phyloP scores from a whole-genome alignment of 768 basidiomycete genomes.

The Termitomyces bulborhizus region DNA sequence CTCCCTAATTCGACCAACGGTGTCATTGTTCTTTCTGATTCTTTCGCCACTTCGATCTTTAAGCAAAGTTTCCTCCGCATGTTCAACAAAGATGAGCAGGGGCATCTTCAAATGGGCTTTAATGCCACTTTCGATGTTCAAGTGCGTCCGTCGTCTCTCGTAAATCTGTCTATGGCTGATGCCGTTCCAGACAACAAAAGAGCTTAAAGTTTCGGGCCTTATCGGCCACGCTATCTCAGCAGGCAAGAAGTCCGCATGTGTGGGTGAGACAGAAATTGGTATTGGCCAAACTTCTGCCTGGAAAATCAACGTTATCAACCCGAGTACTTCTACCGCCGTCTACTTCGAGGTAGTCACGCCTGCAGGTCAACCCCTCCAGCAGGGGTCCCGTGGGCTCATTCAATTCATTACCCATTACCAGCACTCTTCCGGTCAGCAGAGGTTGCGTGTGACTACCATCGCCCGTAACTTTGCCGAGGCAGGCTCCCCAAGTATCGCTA shows the following conservation, averaged over 20 bases:
- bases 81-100: slow-evolving; percentile 90
- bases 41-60: slow-evolving; percentile 97
- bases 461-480: slow-evolving; percentile 97
- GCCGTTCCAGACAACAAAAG: slow-evolving; percentile 81
- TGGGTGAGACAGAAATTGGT: slow-evolving; percentile 98
- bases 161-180: neutral
- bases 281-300: slow-evolving; percentile 98
- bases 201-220: slow-evolving; percentile 95
- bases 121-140: slow-evolving; percentile 98
- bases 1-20: slow-evolving; percentile 95
- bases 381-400: slow-evolving; percentile 87
- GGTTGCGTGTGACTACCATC: slow-evolving; percentile 95
- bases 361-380: slow-evolving; percentile 87
- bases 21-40: slow-evolving; percentile 92
- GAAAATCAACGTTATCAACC: slow-evolving; percentile 91
- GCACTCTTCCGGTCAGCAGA: slow-evolving; percentile 91
- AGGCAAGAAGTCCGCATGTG: slow-evolving; percentile 93
- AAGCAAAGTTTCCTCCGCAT: slow-evolving; percentile 95
- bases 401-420: slow-evolving; percentile 99
- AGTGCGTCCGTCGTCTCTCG: slow-evolving; percentile 33
- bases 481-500: slow-evolving; percentile 88
- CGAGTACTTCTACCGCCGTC: slow-evolving; percentile 81
- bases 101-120: slow-evolving; percentile 94
- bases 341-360: slow-evolving; percentile 99
- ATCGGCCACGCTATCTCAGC: slow-evolving; percentile 98